A percentile compares a stretch with the other conserved stretches of the same genome.
phyloP scores from a whole-genome alignment of 305 asterid species.

The Fraxinus platypoda region DNA sequence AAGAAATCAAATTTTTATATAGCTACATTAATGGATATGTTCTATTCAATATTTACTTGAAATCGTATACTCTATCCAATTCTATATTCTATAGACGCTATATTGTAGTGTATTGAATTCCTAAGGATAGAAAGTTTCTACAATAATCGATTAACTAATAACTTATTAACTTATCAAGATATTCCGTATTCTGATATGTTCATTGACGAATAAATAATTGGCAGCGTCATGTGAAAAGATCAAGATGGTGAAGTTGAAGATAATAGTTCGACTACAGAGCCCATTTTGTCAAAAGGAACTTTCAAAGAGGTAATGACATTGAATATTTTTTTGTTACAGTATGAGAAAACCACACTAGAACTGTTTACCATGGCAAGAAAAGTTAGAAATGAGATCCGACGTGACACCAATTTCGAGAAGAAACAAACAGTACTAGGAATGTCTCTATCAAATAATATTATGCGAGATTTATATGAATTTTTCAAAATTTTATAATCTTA shows the following conservation, averaged over 20 bases:
- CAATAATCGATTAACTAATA: no score
- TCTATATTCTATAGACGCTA: background rate
- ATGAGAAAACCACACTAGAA: background rate
- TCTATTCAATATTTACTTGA: background rate
- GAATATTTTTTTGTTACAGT: background rate
- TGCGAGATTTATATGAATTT: background rate
- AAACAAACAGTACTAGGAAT: background rate
- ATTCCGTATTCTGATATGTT: no score
- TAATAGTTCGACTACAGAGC: background rate
- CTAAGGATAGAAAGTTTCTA: background rate
- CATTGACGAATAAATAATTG: background rate
- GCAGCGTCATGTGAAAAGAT: background rate
- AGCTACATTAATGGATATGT: background rate
- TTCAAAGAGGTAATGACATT: background rate
- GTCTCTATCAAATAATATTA: background rate
- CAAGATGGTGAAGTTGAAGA: background rate
- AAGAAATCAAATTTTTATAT: no score
- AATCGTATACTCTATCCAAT: background rate
- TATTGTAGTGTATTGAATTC: background rate
- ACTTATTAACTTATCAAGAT: background rate
- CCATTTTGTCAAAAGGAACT: background rate
- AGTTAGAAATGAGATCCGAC: background rate
- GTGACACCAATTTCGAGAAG: background rate
- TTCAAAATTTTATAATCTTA: background rate
- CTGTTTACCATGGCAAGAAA: background rate